Base-by-base conservation (phyloP, 2,329 filamentous ascomycete genomes). In the Bipolaris oryzae region DNA sequence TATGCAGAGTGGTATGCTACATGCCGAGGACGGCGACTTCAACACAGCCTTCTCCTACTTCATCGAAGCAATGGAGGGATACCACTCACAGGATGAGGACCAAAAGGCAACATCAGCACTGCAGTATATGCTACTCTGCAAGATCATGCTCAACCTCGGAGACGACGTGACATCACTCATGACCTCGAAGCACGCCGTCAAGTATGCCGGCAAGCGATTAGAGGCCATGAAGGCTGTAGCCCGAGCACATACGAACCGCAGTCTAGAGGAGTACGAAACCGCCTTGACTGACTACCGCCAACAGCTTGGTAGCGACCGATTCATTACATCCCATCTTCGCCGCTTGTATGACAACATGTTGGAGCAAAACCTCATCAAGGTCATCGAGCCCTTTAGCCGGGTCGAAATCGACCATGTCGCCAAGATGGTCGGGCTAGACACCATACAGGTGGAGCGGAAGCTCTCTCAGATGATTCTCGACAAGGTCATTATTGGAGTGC, bases 161-260 rank as follows among this genome's bases (percentile, higher is more conserved):
- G 93, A 98, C 81, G 96, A 99, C 77, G 94, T 99, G 76, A 96
- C 94, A 80, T 87, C 90, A 74, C 86, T 99, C 67, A 92, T 99
- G 87, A 87, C 90, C 28, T 96, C 92, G 52, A 99, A 99, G 85
- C 93, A 97, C 78, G 95, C 96, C 37, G 87, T 96, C 74, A 95
- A 96, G 79, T 98, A 99, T 75, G 93, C 93, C 31, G 92, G 94
- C 69, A 92, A 94, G 80, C 95, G 92, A 74, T 87, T 99, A 62
- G 95, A 99, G 79, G 95, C 95, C 57, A 99, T 99, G 95, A 99
- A 99, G 82, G 93, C 96, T 28, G 94, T 99, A 61, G 95, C 94
- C 41, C 90, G 92, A 64, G 95, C 95, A 46, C 96, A 99, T 81
- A 89, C 91, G 58, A 96, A 98, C 81, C 90, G 95, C 51, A 96